Evolutionary conservation across 78 protist species (phyloP), one percentile per base, ranked within the genome.

Genomic region (Speleostelium caveatum): DNA sequence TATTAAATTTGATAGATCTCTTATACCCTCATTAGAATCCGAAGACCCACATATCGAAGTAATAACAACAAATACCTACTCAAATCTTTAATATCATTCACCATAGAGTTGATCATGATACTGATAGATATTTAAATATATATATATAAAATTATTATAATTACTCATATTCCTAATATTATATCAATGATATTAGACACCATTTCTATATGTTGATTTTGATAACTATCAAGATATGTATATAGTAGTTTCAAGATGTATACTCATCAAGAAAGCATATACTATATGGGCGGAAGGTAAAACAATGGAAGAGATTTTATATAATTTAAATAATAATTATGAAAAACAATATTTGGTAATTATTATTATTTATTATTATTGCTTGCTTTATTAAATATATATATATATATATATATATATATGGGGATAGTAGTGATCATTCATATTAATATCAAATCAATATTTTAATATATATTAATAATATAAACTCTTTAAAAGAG

Each of bases 191-290:
- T 58, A n/a, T 53, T 49, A 83, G 75, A 26, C 77, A 59, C 90
- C 90, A 83, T 83, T 83, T 33, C 42, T 83, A 30, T 83, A 83
- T 69, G 19, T 83, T 2, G 55, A 56, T 30, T 30, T 83, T 33
- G 36, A 53, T 16, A 41, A 56, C 10, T 76, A 83, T 42, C 83
- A 86, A n/a, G 83, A 58, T 42, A 42, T 51, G 1, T 39, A 42
- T 6, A 86, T 61, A 62, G 53, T 86, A 28, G 24, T 39, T 22
- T 32, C 73, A 39, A 71, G 93, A 61, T 14, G 83, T 26, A 53
- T 86, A 16, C 55, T 86, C 33, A 68, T 86, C 59, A 32, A 30
- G n/a, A 32, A 35, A n/a, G 22, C 72, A 17, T 72, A 56, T 49
- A 30, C 45, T 28, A 45, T 86, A 22, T 86, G 77, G 77, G 66